Evolutionary conservation across 1,284 basidiomycete genomes (phyloP).

Genomic region (Cutaneotrichosporon sp.): DNA sequence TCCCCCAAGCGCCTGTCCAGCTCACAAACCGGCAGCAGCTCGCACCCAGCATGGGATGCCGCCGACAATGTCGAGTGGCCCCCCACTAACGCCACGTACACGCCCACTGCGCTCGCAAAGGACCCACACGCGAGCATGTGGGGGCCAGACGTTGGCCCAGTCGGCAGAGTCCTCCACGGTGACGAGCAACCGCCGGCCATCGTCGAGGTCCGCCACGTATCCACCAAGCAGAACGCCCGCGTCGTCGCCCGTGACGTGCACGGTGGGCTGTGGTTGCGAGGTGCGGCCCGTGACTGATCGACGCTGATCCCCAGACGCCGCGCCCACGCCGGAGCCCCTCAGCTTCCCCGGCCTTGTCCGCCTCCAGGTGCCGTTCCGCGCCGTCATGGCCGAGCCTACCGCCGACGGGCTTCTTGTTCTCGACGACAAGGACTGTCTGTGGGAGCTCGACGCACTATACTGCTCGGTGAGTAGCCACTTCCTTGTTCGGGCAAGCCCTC

Average conservation of each 20-base stretch:
- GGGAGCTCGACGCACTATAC: slow-evolving; percentile 2
- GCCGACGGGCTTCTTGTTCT: background rate
- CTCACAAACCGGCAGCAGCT: background rate
- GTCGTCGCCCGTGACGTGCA: background rate
- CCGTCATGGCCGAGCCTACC: slow-evolving; percentile 2
- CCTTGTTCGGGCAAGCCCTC: background rate
- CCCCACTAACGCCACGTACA: background rate
- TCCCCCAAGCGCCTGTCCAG: background rate
- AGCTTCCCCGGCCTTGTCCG: background rate
- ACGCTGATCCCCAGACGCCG: background rate
- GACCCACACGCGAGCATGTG: slow-evolving; percentile 1
- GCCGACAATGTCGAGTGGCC: background rate
- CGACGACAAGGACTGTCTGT: background rate
- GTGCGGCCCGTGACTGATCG: background rate
- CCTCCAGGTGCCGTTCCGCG: background rate
- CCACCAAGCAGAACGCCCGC: background rate
- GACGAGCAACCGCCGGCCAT: background rate
- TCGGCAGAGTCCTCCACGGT: background rate
- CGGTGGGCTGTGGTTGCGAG: slow-evolving; percentile 1
- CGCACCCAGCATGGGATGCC: background rate
- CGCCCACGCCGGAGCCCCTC: background rate
- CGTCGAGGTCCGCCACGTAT: slow-evolving; percentile 1
- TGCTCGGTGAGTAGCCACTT: background rate
- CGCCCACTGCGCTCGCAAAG: background rate
- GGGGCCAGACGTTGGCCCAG: slow-evolving; percentile 1